These are phyloP conservation scores for Clitopilus passeckerianus DNA, from an alignment of 768 basidiomycete genomes.

Conservation along the genomic window DNA sequence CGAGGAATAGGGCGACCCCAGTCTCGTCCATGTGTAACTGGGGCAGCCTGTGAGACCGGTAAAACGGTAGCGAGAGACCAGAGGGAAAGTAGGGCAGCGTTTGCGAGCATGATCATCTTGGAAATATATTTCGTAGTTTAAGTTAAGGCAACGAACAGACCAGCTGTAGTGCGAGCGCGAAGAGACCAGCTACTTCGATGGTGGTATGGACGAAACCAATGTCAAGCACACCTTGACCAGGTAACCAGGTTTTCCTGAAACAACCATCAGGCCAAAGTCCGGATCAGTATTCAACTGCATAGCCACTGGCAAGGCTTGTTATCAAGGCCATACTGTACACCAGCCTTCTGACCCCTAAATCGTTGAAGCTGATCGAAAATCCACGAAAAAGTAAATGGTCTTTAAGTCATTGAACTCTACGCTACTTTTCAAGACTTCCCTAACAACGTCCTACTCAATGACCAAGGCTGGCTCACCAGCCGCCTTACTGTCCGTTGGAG, in stretches of 20 bases:
- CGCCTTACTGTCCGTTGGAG: too few species aligned
- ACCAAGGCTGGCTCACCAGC: too few species aligned
- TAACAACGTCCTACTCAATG: too few species aligned
- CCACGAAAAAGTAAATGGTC: too few species aligned
- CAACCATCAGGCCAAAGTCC: not conserved
- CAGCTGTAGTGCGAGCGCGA: not conserved
- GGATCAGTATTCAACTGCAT: not conserved
- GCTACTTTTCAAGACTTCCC: too few species aligned
- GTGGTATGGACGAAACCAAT: not conserved
- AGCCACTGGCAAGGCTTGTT: too few species aligned
- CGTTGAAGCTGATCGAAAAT: too few species aligned
- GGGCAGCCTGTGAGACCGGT: not conserved
- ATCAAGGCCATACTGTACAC: too few species aligned
- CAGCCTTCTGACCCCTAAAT: too few species aligned
- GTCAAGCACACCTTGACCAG: too few species aligned
- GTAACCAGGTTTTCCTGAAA: too few species aligned
- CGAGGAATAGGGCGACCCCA: not conserved
- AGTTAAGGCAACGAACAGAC: not conserved
- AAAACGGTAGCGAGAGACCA: not conserved
- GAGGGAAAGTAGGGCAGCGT: not conserved
- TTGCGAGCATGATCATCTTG: not conserved
- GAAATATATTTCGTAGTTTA: not conserved
- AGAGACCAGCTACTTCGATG: not conserved
- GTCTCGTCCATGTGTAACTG: not conserved
- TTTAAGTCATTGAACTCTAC: too few species aligned